Percentiles rank a stretch among this genome's conserved stretches.
Conservation (phyloP, 495 filamentous ascomycete species). For the Podospora pseudoanserina region DNA sequence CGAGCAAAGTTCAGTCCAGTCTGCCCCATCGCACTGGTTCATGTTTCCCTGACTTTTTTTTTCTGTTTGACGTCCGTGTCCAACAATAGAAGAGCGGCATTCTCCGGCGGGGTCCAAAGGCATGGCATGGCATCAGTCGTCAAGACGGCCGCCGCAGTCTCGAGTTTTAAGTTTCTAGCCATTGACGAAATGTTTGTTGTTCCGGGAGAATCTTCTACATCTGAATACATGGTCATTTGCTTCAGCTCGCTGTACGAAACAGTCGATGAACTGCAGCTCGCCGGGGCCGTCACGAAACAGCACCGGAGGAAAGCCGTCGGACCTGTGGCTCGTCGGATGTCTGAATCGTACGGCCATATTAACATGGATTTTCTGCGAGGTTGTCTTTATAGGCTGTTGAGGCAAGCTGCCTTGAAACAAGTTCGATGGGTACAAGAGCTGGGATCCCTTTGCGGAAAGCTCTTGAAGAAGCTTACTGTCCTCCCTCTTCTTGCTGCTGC, state of each 20-base stretch:
- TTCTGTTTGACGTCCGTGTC: background rate
- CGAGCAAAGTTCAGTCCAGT: background rate
- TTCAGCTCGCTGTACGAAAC: background rate
- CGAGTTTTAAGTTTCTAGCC: background rate
- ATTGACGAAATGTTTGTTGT: conserved; percentile 4
- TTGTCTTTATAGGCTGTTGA: conserved; percentile 8
- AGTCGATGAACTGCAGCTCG: conserved; percentile 3
- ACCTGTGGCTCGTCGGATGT: conserved; percentile 6
- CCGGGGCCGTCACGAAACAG: background rate
- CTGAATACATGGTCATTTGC: background rate
- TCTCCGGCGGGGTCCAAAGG: conserved; percentile 1
- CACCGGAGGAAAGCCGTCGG: background rate
- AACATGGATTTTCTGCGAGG: background rate
- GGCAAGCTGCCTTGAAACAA: conserved; percentile 6
- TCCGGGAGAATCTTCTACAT: background rate
- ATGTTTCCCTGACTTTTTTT: background rate
- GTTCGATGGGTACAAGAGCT: background rate
- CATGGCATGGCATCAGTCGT: background rate
- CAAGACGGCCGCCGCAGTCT: background rate
- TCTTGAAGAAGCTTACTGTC: background rate
- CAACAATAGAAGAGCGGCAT: background rate
- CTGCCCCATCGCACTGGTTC: background rate
- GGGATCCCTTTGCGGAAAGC: background rate
- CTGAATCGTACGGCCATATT: conserved; percentile 11
- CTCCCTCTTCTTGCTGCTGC: conserved; percentile 1